Conservation (phyloP, 352 stramenopile species). For the Phytophthora pinifolia region DNA sequence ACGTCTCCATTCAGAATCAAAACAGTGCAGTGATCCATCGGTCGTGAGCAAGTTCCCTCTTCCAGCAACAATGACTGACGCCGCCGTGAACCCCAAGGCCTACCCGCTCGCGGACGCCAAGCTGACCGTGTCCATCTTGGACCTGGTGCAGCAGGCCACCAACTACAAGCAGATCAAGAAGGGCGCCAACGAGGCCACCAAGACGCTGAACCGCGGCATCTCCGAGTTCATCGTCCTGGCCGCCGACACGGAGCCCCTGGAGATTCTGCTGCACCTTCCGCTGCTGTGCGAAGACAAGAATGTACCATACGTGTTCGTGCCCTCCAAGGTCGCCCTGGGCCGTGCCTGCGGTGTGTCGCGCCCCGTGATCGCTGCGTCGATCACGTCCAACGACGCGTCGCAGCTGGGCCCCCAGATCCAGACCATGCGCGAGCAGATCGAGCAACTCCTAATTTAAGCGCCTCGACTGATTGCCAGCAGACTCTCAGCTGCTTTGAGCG, state of each 20-base stretch:
- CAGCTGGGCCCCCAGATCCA: slow-evolving; percentile 99
- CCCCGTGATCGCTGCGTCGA: slow-evolving; percentile 98
- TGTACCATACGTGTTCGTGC: slow-evolving; percentile 92
- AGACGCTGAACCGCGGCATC: slow-evolving; percentile 99
- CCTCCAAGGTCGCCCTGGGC: slow-evolving; percentile 98
- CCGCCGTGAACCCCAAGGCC: slow-evolving; percentile 93
- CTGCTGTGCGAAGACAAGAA: slow-evolving; percentile 99
- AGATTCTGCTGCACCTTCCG: slow-evolving; percentile 99
- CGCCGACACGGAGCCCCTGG: slow-evolving; percentile 98
- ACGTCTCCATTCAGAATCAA: slow-evolving; percentile 17
- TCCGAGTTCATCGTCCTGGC: slow-evolving; percentile 99
- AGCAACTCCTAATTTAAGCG: slow-evolving; percentile 99
- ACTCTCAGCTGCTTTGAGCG: neutral
- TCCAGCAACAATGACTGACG: slow-evolving; percentile 61
- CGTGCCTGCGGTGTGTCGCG: slow-evolving; percentile 98
- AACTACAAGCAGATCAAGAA: slow-evolving; percentile 99
- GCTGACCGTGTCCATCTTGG: slow-evolving; percentile 98
- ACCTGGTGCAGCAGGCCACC: slow-evolving; percentile 98
- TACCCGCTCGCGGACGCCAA: slow-evolving; percentile 98
- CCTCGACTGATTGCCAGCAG: slow-evolving; percentile 29
- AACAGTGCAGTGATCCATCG: slow-evolving; percentile 87
- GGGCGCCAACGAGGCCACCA: slow-evolving; percentile 99
- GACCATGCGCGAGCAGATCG: slow-evolving; percentile 99
- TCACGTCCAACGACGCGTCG: slow-evolving; percentile 99
- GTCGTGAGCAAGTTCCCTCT: slow-evolving; percentile 75